These are phyloP conservation scores for Epichloe coenophiala DNA, from an alignment of 2,329 filamentous ascomycete species.

Conservation along the genomic window DNA sequence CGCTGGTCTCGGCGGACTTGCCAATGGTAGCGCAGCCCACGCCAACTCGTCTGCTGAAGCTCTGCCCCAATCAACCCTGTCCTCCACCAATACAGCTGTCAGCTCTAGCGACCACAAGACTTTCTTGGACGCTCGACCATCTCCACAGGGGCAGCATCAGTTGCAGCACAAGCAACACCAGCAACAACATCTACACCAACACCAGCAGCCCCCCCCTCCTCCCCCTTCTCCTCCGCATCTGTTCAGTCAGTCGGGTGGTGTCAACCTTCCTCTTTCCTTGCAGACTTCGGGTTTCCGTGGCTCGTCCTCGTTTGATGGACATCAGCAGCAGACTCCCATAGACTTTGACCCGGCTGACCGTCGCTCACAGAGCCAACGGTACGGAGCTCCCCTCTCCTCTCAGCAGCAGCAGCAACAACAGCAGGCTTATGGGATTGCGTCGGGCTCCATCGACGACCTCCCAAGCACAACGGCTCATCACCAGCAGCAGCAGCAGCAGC, in stretches of 20 bases:
- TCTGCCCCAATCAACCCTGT: slow-evolving; percentile 32
- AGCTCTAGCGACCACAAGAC: slow-evolving; percentile 30
- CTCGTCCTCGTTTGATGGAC: slow-evolving; percentile 19
- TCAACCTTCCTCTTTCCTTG: slow-evolving; percentile 17
- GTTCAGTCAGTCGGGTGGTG: slow-evolving; percentile 17
- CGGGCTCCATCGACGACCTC: slow-evolving; percentile 14
- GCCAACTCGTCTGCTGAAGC: slow-evolving; percentile 18
- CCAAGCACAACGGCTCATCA: slow-evolving; percentile 9
- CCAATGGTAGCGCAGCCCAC: slow-evolving; percentile 7
- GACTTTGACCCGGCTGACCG: slow-evolving; percentile 30
- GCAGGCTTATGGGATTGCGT: slow-evolving; percentile 3
- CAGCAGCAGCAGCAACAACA: too few species aligned
- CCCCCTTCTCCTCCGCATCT: slow-evolving; percentile 16
- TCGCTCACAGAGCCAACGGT: slow-evolving; percentile 40
- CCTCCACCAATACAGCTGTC: slow-evolving; percentile 26
- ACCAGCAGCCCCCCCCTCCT: slow-evolving; percentile 15
- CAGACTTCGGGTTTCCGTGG: slow-evolving; percentile 16
- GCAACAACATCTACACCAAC: slow-evolving; percentile 13
- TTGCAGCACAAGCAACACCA: slow-evolving; percentile 12
- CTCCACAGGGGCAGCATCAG: slow-evolving; percentile 11
- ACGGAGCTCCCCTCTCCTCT: slow-evolving; percentile 16
- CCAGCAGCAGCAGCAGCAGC: slow-evolving; percentile 13
- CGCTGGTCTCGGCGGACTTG: background rate
- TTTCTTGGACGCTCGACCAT: slow-evolving; percentile 21
- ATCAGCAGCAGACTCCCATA: slow-evolving; percentile 18